phyloP scores from a whole-genome alignment of 73 alveolate genomes.

The Tetrahymena thermophila region DNA sequence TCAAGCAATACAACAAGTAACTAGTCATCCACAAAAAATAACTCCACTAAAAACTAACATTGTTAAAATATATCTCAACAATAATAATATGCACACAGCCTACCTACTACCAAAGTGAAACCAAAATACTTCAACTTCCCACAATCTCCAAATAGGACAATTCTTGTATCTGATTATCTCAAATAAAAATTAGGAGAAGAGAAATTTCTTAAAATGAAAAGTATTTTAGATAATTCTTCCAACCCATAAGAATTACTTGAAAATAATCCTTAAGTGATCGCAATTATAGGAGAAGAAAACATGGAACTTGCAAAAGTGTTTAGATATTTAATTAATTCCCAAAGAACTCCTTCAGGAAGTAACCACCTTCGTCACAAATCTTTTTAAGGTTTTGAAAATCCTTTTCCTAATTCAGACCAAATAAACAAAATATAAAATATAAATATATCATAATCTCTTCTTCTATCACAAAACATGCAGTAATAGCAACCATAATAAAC shows the following conservation, averaged over 20 bases:
- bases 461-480: background rate
- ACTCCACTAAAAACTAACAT: background rate
- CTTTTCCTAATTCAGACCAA: background rate
- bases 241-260: conserved; percentile 22
- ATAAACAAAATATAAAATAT: background rate
- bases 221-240: conserved; percentile 20
- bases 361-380: background rate
- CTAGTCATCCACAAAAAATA: background rate
- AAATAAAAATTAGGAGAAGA: conserved; percentile 28
- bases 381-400: background rate
- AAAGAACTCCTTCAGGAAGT: background rate
- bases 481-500: background rate
- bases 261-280: background rate
- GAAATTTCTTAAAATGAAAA: conserved; percentile 16
- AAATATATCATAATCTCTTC: background rate
- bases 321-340: background rate
- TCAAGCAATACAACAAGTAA: background rate
- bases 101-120: background rate
- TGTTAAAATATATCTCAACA: background rate
- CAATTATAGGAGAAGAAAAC: conserved; percentile 30
- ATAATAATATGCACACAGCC: background rate
- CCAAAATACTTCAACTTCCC: conserved; percentile 6
- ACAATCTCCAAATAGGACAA: conserved; percentile 29
- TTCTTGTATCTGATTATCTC: conserved; percentile 24
- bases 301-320: conserved; percentile 22